Conservation (phyloP, 257 asterid genomes). For the Rubia yunnanensis region DNA sequence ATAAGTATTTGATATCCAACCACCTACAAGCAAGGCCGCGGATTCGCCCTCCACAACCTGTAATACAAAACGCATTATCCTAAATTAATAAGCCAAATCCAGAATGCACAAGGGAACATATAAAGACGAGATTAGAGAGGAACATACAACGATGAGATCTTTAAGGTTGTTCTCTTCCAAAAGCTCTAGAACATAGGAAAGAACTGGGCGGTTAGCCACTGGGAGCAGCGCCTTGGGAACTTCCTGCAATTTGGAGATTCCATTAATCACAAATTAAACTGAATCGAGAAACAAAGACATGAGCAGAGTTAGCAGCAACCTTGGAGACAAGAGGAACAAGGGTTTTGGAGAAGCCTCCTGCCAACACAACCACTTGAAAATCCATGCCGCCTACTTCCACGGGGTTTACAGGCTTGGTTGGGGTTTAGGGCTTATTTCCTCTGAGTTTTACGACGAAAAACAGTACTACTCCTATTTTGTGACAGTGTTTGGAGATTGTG, state of each 20-base stretch:
- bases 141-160: slow-evolving; percentile 68
- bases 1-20: slow-evolving; percentile 78
- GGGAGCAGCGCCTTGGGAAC: slow-evolving; percentile 88
- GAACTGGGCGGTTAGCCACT: slow-evolving; percentile 77
- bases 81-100: background rate
- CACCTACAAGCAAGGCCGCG: slow-evolving; percentile 76
- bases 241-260: slow-evolving; percentile 40
- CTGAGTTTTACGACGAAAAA: background rate
- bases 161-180: slow-evolving; percentile 68
- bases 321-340: slow-evolving; percentile 87
- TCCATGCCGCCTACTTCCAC: slow-evolving; percentile 36
- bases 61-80: background rate
- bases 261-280: background rate
- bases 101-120: background rate
- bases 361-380: slow-evolving; percentile 88
- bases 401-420: background rate
- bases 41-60: slow-evolving; percentile 90
- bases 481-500: background rate
- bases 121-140: background rate
- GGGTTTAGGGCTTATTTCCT: background rate
- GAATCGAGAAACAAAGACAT: background rate
- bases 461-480: background rate
- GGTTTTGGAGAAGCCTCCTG: slow-evolving; percentile 80
- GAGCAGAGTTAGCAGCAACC: slow-evolving; percentile 19
- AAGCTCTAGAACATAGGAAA: slow-evolving; percentile 76